Evolutionary conservation across 768 basidiomycete species (phyloP).

Genomic region (Termitomyces heimii): DNA sequence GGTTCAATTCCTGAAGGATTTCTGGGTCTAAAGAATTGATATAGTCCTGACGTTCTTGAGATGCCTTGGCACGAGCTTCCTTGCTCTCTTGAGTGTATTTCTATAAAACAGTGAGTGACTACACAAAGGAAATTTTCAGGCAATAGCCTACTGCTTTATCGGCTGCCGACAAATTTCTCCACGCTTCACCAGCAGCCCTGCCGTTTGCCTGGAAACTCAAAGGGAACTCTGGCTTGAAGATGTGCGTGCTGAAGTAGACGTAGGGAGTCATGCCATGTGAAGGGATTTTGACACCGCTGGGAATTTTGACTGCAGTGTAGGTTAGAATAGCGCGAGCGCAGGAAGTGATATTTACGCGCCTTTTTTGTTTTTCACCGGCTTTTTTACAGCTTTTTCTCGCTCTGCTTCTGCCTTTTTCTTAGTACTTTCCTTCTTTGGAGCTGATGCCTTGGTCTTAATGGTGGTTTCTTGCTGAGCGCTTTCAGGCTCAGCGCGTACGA

Average conservation of each 20-base stretch:
- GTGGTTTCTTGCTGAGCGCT: background rate
- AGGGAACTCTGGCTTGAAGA: background rate
- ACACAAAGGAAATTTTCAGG: background rate
- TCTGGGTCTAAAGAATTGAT: slow-evolving; percentile 14
- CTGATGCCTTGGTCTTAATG: background rate
- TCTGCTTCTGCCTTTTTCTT: slow-evolving; percentile 8
- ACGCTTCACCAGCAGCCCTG: slow-evolving; percentile 10
- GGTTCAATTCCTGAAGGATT: slow-evolving; percentile 25
- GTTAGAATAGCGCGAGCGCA: background rate
- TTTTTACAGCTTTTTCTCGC: slow-evolving; percentile 1
- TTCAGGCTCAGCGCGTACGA: slow-evolving; percentile 5
- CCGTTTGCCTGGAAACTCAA: background rate
- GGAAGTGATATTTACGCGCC: background rate
- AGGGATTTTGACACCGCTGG: slow-evolving; percentile 2
- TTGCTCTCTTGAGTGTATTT: slow-evolving; percentile 7
- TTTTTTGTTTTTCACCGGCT: slow-evolving; percentile 1
- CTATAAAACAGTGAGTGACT: slow-evolving; percentile 12
- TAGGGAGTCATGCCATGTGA: background rate
- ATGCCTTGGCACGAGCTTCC: slow-evolving; percentile 12
- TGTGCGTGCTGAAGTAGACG: background rate
- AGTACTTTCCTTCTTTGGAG: background rate
- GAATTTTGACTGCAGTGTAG: background rate
- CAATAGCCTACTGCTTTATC: slow-evolving; percentile 28
- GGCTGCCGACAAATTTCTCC: slow-evolving; percentile 23
- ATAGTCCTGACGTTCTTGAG: slow-evolving; percentile 20